phyloP scores from a whole-genome alignment of 164 flowering plant species.

The Akebia trifoliata region DNA sequence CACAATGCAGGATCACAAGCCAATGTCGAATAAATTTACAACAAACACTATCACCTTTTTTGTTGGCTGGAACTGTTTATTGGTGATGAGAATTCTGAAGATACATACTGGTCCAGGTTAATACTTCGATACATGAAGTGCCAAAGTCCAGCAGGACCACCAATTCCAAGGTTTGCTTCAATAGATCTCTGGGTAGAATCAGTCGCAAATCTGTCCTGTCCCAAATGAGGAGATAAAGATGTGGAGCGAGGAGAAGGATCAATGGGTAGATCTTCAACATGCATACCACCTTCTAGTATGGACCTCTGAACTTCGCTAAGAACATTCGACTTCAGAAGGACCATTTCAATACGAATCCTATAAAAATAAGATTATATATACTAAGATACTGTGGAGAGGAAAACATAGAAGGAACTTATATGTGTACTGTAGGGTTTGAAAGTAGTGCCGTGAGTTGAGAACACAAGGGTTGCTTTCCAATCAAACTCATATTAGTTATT shows the following conservation, averaged over 20 bases:
- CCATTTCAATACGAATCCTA: constrained; percentile 80
- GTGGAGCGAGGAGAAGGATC: constrained; percentile 55
- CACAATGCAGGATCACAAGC: not conserved
- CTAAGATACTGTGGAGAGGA: not conserved
- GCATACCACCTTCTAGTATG: constrained; percentile 85
- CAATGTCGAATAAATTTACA: not conserved
- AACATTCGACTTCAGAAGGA: constrained; percentile 89
- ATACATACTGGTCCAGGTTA: constrained; percentile 86
- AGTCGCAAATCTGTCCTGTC: constrained; percentile 40
- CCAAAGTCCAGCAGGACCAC: constrained; percentile 97
- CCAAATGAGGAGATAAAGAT: constrained; percentile 51
- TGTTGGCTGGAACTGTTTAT: constrained; percentile 60
- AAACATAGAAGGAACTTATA: not conserved
- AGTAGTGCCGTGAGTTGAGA: too few species aligned
- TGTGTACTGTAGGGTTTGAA: too few species aligned
- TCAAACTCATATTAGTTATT: too few species aligned
- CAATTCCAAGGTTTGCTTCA: constrained; percentile 44
- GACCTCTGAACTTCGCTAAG: constrained; percentile 93
- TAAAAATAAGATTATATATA: constrained; percentile 7
- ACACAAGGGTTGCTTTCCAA: too few species aligned
- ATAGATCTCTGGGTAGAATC: constrained; percentile 40
- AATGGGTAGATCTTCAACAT: constrained; percentile 77
- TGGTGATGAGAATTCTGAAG: constrained; percentile 93
- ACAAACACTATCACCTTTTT: constrained; percentile 49
- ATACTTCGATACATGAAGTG: constrained; percentile 96